Conservation (phyloP, 768 basidiomycete genomes). For the Sutorius australiensis region DNA sequence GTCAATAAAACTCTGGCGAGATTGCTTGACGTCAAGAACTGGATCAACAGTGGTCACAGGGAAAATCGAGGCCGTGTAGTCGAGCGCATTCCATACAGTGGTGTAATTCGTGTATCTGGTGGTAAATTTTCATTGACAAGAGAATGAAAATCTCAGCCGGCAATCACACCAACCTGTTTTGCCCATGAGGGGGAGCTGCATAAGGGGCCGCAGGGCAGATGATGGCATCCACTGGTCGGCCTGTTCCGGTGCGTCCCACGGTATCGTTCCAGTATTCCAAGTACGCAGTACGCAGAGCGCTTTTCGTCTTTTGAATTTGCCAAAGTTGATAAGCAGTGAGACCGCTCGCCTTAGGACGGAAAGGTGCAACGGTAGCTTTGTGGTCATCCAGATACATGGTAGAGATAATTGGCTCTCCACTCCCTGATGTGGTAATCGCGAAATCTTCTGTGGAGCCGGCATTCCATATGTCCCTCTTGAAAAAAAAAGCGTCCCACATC, state of each 20-base stretch:
- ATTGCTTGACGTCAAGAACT: constrained; percentile 43
- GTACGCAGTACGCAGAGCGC: constrained; percentile 51
- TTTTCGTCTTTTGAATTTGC: constrained; percentile 54
- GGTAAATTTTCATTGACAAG: not conserved
- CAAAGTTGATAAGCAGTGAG: constrained; percentile 60
- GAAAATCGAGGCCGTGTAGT: constrained; percentile 58
- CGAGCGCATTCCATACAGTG: constrained; percentile 59
- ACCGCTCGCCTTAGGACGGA: constrained; percentile 26
- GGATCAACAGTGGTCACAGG: constrained; percentile 64
- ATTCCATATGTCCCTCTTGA: constrained; percentile 40
- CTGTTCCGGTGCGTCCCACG: too few relatives aligned
- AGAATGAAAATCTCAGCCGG: not conserved
- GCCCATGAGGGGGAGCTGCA: constrained; percentile 62
- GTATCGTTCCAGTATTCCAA: constrained; percentile 45
- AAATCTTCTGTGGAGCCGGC: constrained; percentile 51
- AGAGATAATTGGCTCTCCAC: constrained; percentile 54
- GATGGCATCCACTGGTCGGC: constrained; percentile 50
- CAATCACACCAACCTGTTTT: constrained; percentile 39
- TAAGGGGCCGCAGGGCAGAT: constrained; percentile 61
- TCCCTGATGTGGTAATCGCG: constrained; percentile 24
- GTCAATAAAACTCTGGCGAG: constrained; percentile 46
- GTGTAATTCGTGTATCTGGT: constrained; percentile 52
- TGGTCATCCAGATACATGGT: constrained; percentile 41
- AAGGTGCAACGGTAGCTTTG: constrained; percentile 17
- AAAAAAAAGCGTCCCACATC: not conserved